Evolutionary conservation across 179 eudicot species (phyloP).

Genomic region (Pouteria campechiana): DNA sequence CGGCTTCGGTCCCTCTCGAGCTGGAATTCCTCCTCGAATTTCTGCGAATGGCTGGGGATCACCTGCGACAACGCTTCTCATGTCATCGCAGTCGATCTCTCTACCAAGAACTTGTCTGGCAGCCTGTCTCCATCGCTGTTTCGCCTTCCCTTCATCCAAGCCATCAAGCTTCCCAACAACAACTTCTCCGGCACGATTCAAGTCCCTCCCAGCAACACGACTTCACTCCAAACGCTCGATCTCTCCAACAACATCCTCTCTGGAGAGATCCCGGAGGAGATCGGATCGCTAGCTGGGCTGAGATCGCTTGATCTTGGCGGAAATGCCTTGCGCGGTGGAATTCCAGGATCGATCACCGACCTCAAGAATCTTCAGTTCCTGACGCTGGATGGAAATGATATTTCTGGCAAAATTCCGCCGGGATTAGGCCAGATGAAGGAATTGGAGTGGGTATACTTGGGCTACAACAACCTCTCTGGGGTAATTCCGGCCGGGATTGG

Average conservation of each 20-base stretch:
- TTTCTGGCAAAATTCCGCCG: constrained; percentile 46
- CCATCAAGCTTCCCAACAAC: constrained; percentile 54
- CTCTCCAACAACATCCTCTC: constrained; percentile 69
- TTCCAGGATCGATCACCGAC: constrained; percentile 51
- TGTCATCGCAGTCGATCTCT: constrained; percentile 37
- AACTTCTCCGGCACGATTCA: constrained; percentile 48
- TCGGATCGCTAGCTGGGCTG: constrained; percentile 28
- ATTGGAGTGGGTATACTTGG: constrained; percentile 61
- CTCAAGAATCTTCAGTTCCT: constrained; percentile 36
- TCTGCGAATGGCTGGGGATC: constrained; percentile 60
- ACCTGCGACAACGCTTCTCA: constrained; percentile 32
- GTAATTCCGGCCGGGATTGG: constrained; percentile 60
- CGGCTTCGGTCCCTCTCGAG: constrained; percentile 40
- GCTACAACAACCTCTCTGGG: constrained; percentile 75
- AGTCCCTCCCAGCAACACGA: constrained; percentile 17
- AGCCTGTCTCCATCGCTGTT: constrained; percentile 35
- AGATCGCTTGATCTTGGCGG: constrained; percentile 75
- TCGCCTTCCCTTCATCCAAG: constrained; percentile 25
- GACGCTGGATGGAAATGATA: constrained; percentile 70
- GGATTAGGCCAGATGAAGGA: constrained; percentile 45
- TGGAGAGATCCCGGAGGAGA: constrained; percentile 37
- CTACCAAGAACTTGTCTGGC: constrained; percentile 53
- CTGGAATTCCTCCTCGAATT: constrained; percentile 42
- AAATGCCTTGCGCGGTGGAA: constrained; percentile 41
- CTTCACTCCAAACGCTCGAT: constrained; percentile 43